phyloP scores from a whole-genome alignment of 2,329 filamentous ascomycete genomes.

The Westerdykella ornata region DNA sequence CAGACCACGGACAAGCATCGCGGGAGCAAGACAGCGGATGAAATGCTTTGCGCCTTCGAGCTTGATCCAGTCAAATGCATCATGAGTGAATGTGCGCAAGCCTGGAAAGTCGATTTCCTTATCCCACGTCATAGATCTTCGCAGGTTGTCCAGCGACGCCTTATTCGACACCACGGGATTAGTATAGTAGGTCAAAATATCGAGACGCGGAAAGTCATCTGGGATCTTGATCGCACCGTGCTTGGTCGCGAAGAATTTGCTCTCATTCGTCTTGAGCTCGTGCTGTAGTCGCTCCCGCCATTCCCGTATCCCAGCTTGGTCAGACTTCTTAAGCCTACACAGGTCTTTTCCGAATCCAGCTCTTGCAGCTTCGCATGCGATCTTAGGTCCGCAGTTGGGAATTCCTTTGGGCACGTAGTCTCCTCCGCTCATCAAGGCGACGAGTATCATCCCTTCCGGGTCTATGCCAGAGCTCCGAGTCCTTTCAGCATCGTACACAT shows the following conservation, averaged over 20 bases:
- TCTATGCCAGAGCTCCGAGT: conserved; percentile 62
- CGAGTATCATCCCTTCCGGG: conserved; percentile 82
- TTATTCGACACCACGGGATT: conserved; percentile 71
- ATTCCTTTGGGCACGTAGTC: conserved; percentile 90
- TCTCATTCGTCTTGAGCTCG: conserved; percentile 78
- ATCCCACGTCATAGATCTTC: conserved; percentile 53
- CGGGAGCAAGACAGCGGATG: conserved; percentile 70
- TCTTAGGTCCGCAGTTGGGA: conserved; percentile 76
- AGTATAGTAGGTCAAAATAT: conserved; percentile 79
- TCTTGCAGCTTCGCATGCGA: conserved; percentile 81
- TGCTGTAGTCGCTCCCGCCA: conserved; percentile 70
- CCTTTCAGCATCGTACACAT: conserved; percentile 62
- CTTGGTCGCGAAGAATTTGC: conserved; percentile 68
- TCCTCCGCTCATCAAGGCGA: conserved; percentile 90
- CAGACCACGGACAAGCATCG: conserved; percentile 59
- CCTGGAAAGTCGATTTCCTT: conserved; percentile 57
- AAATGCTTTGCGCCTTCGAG: conserved; percentile 76
- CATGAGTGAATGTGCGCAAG: conserved; percentile 65
- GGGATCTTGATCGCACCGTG: conserved; percentile 71
- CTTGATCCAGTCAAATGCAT: conserved; percentile 82
- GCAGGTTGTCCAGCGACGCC: conserved; percentile 51
- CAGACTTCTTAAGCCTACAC: conserved; percentile 56
- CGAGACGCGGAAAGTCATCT: conserved; percentile 69
- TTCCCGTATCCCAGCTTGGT: conserved; percentile 52
- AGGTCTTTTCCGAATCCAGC: conserved; percentile 78